phyloP scores from a whole-genome alignment of 208 protist species.

The Trypanosomatidae sp. region DNA sequence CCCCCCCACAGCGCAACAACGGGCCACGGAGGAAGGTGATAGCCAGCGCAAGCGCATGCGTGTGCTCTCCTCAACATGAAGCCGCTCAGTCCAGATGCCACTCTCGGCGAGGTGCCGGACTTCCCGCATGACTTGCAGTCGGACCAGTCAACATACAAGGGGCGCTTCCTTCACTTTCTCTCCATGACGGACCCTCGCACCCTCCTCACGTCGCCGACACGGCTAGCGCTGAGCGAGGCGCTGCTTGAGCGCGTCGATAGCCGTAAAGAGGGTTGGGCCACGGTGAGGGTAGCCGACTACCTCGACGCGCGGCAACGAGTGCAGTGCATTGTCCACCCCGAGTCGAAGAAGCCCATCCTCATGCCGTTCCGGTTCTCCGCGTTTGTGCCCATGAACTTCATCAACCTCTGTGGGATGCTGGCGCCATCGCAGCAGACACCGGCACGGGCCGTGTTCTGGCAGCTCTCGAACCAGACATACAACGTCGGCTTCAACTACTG shows the following conservation, averaged over 20 bases:
- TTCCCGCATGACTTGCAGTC: constrained; percentile 45
- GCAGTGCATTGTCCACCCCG: constrained; percentile 76
- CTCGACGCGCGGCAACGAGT: constrained; percentile 40
- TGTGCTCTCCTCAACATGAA: neutral
- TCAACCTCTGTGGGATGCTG: constrained; percentile 83
- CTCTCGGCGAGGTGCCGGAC: constrained; percentile 33
- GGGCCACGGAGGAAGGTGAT: neutral
- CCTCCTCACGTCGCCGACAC: constrained; percentile 37
- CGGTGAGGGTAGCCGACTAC: constrained; percentile 37
- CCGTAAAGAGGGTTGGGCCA: constrained; percentile 26
- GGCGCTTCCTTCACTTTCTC: constrained; percentile 40
- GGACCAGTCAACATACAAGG: constrained; percentile 41
- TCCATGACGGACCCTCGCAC: constrained; percentile 57
- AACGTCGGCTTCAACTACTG: constrained; percentile 93
- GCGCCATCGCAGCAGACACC: constrained; percentile 58
- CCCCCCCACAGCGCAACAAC: neutral
- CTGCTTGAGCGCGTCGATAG: constrained; percentile 33
- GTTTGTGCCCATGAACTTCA: constrained; percentile 89
- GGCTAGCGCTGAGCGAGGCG: constrained; percentile 28
- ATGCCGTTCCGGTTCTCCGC: constrained; percentile 86
- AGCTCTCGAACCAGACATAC: constrained; percentile 91
- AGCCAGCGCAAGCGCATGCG: neutral
- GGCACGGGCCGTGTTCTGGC: constrained; percentile 74
- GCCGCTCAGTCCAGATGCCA: constrained; percentile 1
- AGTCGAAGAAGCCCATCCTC: constrained; percentile 69